These are phyloP conservation scores for Nicotiana attenuata DNA, from an alignment of 257 asterid genomes.

Conservation along the genomic window DNA sequence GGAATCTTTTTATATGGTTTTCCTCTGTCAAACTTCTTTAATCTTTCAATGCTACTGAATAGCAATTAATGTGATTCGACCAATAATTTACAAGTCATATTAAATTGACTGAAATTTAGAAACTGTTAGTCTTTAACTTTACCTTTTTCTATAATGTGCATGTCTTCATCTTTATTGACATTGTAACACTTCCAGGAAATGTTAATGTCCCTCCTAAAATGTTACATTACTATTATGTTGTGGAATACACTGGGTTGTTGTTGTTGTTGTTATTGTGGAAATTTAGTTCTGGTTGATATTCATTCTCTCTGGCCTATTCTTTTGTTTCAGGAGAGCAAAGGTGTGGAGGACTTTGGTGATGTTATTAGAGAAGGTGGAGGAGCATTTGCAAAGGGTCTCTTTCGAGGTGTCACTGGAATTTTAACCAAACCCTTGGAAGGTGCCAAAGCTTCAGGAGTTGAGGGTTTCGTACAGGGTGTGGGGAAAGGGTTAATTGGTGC, in stretches of 20 bases:
- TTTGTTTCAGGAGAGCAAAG: conserved; percentile 75
- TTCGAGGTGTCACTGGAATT: conserved; percentile 97
- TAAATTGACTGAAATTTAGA: background rate
- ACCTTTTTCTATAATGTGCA: background rate
- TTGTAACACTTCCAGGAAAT: background rate
- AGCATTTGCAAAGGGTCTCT: conserved; percentile 94
- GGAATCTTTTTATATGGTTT: background rate
- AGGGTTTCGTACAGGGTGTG: conserved; percentile 99
- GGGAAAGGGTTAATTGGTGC: conserved; percentile 98
- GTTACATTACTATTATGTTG: background rate
- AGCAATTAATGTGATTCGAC: background rate
- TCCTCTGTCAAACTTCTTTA: background rate
- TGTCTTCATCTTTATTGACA: background rate
- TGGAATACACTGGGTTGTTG: background rate
- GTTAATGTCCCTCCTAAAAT: background rate
- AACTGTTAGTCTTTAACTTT: background rate
- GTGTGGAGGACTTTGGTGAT: conserved; percentile 95
- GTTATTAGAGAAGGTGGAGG: conserved; percentile 99
- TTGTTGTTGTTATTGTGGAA: background rate
- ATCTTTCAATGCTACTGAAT: background rate
- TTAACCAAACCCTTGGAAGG: conserved; percentile 98
- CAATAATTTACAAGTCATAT: background rate
- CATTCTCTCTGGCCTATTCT: conserved; percentile 4
- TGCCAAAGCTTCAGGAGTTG: conserved; percentile 98
- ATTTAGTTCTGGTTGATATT: conserved; percentile 7